Evolutionary conservation across 768 basidiomycete genomes (phyloP).

Genomic region (Steccherinum ochraceum): DNA sequence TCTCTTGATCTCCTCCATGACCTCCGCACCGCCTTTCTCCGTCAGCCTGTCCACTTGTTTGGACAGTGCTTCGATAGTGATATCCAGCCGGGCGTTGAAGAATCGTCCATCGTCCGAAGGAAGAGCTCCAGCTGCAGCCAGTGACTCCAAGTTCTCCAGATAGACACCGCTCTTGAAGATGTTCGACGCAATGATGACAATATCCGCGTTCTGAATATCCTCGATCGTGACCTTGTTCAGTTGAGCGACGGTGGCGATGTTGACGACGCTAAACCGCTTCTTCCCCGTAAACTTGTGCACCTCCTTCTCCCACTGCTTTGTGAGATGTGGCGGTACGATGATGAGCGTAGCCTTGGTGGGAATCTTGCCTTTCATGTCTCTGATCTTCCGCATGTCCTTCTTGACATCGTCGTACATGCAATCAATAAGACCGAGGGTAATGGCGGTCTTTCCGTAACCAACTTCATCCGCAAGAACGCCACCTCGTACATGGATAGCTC

Average conservation of each 20-base stretch:
- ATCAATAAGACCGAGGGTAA: constrained; percentile 85
- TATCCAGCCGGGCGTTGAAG: constrained; percentile 78
- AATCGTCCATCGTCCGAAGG: constrained; percentile 72
- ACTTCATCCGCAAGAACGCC: constrained; percentile 95
- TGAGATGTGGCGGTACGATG: constrained; percentile 87
- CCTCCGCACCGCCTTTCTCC: constrained; percentile 55
- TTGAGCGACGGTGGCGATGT: constrained; percentile 50
- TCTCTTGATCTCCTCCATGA: constrained; percentile 58
- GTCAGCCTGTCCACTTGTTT: constrained; percentile 65
- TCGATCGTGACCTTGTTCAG: constrained; percentile 70
- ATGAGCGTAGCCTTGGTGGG: constrained; percentile 69
- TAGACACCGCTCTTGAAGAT: constrained; percentile 79
- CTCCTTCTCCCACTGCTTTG: constrained; percentile 86
- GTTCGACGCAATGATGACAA: constrained; percentile 80
- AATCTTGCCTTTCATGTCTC: constrained; percentile 44
- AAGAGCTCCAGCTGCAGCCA: constrained; percentile 62
- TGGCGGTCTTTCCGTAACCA: constrained; percentile 96
- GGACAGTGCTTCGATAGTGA: constrained; percentile 48
- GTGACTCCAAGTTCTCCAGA: constrained; percentile 64
- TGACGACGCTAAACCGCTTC: constrained; percentile 50
- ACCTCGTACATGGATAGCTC: constrained; percentile 70
- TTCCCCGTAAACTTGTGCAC: constrained; percentile 71
- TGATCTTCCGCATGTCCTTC: constrained; percentile 50
- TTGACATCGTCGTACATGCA: constrained; percentile 51
- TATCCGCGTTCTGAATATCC: constrained; percentile 73